Percentiles rank a stretch among this genome's conserved stretches.
Evolutionary conservation across 1,284 basidiomycete species (phyloP).

Genomic region (Microbotryum lychnidis-dioicae): DNA sequence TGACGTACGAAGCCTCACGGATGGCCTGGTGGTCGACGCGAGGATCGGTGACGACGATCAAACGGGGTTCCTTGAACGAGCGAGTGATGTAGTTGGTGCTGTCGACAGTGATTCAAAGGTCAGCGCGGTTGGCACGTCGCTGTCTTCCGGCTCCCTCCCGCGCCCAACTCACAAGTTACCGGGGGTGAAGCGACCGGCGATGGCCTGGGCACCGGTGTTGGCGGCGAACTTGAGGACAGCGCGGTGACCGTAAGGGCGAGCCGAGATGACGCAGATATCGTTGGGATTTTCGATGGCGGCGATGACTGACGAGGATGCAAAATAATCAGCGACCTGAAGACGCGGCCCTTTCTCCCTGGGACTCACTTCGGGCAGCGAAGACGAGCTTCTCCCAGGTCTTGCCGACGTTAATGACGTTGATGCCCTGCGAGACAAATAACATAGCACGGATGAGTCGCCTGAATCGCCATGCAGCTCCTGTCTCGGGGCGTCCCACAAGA

Average conservation of each 20-base stretch:
- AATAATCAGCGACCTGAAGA: neutral
- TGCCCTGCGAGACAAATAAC: constrained; percentile 50
- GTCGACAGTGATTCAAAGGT: neutral
- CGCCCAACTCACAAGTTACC: constrained; percentile 52
- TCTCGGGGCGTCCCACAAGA: too few species aligned
- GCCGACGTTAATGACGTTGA: constrained; percentile 94
- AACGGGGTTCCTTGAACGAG: constrained; percentile 98
- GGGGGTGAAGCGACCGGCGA: constrained; percentile 98
- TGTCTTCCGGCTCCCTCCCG: too few species aligned
- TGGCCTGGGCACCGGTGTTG: constrained; percentile 96
- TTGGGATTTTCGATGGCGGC: constrained; percentile 83
- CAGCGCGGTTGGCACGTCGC: neutral
- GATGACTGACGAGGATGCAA: constrained; percentile 25
- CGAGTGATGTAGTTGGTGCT: constrained; percentile 60
- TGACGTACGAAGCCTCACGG: constrained; percentile 98
- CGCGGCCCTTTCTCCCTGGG: constrained; percentile 61
- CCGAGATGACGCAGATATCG: constrained; percentile 96
- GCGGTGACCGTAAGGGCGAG: constrained; percentile 96
- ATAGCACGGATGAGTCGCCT: constrained; percentile 36
- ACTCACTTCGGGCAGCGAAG: constrained; percentile 63
- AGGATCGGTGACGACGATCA: constrained; percentile 97
- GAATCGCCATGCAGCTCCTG: neutral
- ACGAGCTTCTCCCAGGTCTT: constrained; percentile 99
- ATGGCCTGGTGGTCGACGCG: constrained; percentile 99
- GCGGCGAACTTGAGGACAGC: constrained; percentile 97